These are phyloP conservation scores for Plasmodium gallinaceum DNA, from an alignment of 169 alveolate genomes.

Conservation along the genomic window DNA sequence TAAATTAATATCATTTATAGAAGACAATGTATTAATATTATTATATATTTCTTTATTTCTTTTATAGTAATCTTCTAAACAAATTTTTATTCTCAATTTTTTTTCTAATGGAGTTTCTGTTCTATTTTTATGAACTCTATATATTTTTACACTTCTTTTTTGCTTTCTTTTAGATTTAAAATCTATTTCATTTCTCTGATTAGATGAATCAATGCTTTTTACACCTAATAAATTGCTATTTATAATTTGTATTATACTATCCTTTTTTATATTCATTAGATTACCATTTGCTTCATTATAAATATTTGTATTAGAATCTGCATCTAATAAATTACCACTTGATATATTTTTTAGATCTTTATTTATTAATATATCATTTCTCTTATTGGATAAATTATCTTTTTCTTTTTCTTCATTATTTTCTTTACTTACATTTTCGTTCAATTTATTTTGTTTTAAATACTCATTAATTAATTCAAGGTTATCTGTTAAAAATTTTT, in stretches of 20 bases:
- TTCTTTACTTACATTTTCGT: not conserved
- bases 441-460: not conserved
- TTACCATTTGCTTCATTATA: not conserved
- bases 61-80: conserved; percentile 53
- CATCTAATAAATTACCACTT: not conserved
- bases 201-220: not conserved
- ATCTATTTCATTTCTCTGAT: not conserved
- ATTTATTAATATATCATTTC: not conserved
- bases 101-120: conserved; percentile 29
- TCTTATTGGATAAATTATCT: not conserved
- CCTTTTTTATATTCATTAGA: not conserved
- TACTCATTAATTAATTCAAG: not conserved
- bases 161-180: conserved; percentile 21
- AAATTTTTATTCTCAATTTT: conserved; percentile 46
- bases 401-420: not conserved
- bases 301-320: not conserved
- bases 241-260: no score
- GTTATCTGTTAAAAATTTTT: not conserved
- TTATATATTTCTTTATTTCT: conserved; percentile 53
- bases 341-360: not conserved
- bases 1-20: conserved; percentile 23
- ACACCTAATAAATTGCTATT: not conserved
- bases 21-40: conserved; percentile 16
- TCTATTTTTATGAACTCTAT: conserved; percentile 16
- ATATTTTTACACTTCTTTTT: conserved; percentile 40